Conservation (phyloP, 768 basidiomycete genomes). For the Tubosaeta sp. region DNA sequence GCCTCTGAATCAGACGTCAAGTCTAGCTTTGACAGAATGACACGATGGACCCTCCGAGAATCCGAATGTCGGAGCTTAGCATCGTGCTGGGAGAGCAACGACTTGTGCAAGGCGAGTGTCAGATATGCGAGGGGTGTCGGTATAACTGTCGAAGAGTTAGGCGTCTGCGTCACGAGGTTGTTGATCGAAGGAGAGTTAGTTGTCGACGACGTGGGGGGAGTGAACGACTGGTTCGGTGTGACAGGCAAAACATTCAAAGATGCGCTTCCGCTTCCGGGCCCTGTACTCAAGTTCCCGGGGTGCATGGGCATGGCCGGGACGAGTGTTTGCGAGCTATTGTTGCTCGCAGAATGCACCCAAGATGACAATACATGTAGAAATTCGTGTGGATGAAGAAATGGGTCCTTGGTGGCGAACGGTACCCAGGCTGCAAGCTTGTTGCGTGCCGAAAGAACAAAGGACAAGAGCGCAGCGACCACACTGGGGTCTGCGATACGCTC, state of each 20-base stretch:
- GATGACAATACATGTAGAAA: slow-evolving; percentile 49
- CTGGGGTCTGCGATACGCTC: slow-evolving; percentile 73
- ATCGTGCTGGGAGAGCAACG: slow-evolving; percentile 27
- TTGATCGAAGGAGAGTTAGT: slow-evolving; percentile 7
- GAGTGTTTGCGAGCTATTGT: slow-evolving; percentile 16
- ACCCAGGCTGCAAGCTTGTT: slow-evolving; percentile 62
- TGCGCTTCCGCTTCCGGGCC: slow-evolving; percentile 7
- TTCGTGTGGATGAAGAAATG: slow-evolving; percentile 64
- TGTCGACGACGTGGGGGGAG: slow-evolving; percentile 1
- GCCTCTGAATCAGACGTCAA: slow-evolving; percentile 28
- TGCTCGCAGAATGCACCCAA: slow-evolving; percentile 19
- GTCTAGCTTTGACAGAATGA: slow-evolving; percentile 57
- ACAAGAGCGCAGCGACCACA: slow-evolving; percentile 66
- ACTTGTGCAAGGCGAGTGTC: slow-evolving; percentile 22
- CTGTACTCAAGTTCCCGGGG: slow-evolving; percentile 11
- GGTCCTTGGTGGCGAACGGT: slow-evolving; percentile 62
- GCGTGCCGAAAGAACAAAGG: slow-evolving; percentile 60
- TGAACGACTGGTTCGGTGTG: slow-evolving; percentile 6
- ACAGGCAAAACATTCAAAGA: slow-evolving; percentile 20
- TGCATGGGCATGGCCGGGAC: slow-evolving; percentile 27
- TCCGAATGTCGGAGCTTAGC: slow-evolving; percentile 37
- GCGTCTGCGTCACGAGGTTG: slow-evolving; percentile 9
- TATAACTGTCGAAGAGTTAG: slow-evolving; percentile 3
- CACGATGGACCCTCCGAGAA: slow-evolving; percentile 58
- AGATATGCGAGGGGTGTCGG: slow-evolving; percentile 15